These are phyloP conservation scores for Calocybe indica DNA, from an alignment of 768 basidiomycete genomes.

Conservation along the genomic window DNA sequence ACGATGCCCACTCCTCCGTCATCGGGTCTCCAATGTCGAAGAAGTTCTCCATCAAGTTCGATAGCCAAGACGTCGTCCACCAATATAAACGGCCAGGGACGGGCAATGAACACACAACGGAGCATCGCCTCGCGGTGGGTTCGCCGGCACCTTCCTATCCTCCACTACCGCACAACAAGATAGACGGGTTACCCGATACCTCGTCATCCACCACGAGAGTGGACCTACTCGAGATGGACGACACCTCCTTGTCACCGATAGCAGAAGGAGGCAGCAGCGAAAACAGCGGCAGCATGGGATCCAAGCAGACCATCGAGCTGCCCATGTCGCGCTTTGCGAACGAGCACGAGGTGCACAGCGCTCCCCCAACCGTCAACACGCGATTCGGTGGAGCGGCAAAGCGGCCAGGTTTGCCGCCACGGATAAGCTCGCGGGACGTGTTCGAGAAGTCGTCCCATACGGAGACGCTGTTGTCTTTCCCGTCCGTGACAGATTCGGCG, in stretches of 20 bases:
- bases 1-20: slow-evolving; percentile 32
- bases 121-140: slow-evolving; percentile 36
- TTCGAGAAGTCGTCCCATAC: slow-evolving; percentile 22
- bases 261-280: not conserved
- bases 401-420: slow-evolving; percentile 7
- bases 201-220: slow-evolving; percentile 11
- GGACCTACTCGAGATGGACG: slow-evolving; percentile 23
- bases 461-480: slow-evolving; percentile 40
- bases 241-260: not conserved
- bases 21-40: slow-evolving; percentile 29
- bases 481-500: slow-evolving; percentile 47
- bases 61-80: slow-evolving; percentile 66
- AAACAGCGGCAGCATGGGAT: not conserved
- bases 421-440: slow-evolving; percentile 31
- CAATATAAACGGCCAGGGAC: slow-evolving; percentile 60
- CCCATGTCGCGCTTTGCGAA: slow-evolving; percentile 8
- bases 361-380: slow-evolving; percentile 37
- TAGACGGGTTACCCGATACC: slow-evolving; percentile 10
- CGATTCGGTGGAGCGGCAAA: slow-evolving; percentile 20
- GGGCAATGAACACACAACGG: slow-evolving; percentile 35
- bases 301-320: not conserved
- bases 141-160: slow-evolving; percentile 26
- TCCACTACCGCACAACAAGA: slow-evolving; percentile 18
- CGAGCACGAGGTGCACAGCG: slow-evolving; percentile 35
- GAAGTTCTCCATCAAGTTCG: slow-evolving; percentile 72